These are phyloP conservation scores for Verticillium alfalfae DNA, from an alignment of 2,329 filamentous ascomycete genomes.

Conservation along the genomic window DNA sequence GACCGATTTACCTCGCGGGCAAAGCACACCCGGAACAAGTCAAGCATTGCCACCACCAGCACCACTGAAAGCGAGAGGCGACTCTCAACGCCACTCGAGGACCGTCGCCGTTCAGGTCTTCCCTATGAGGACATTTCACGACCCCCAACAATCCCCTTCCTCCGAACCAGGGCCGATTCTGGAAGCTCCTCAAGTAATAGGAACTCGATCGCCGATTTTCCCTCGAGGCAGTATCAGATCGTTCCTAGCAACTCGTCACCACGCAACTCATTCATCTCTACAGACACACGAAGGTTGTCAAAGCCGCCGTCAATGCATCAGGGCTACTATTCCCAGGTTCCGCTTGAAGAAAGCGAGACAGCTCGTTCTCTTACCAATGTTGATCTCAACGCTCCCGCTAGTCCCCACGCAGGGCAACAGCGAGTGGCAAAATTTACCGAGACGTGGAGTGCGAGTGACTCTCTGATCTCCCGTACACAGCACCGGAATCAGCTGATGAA, in stretches of 20 bases:
- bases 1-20: constrained; percentile 71
- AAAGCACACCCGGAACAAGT: constrained; percentile 71
- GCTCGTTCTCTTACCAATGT: constrained; percentile 4
- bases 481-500: constrained; percentile 41
- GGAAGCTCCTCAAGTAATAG: constrained; percentile 49
- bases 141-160: constrained; percentile 65
- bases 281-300: constrained; percentile 42
- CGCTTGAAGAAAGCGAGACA: constrained; percentile 30
- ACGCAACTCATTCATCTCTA: constrained; percentile 35
- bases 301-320: constrained; percentile 27
- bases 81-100: constrained; percentile 39
- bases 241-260: constrained; percentile 31
- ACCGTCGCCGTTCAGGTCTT: constrained; percentile 34
- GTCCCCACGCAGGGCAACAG: constrained; percentile 16
- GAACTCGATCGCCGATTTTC: constrained; percentile 49
- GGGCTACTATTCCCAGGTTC: constrained; percentile 44
- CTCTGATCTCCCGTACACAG: constrained; percentile 47
- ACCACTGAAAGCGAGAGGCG: constrained; percentile 53
- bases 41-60: constrained; percentile 42
- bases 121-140: constrained; percentile 39
- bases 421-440: constrained; percentile 45
- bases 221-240: constrained; percentile 51
- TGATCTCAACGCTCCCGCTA: constrained; percentile 3
- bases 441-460: constrained; percentile 49
- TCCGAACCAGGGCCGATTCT: constrained; percentile 67